A percentile compares a stretch with the other conserved stretches of the same genome.
Evolutionary conservation across 768 basidiomycete genomes (phyloP).

Genomic region (Suillus weaverae): DNA sequence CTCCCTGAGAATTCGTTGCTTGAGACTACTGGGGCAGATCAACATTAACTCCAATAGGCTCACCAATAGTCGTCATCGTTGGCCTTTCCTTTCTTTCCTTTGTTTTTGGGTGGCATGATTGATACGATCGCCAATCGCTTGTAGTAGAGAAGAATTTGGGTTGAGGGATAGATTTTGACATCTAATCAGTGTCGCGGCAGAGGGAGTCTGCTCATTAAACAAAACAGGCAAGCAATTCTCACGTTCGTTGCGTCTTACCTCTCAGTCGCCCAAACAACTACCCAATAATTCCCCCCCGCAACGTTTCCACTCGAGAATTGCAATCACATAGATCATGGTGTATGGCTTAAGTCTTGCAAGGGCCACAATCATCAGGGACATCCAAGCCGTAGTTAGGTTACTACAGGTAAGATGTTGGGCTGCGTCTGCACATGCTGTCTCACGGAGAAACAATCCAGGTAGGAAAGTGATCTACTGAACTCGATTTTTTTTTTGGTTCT

Average conservation of each 20-base stretch:
- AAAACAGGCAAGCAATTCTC: neutral
- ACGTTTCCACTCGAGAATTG: neutral
- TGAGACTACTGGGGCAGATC: constrained; percentile 16
- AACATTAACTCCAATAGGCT: constrained; percentile 19
- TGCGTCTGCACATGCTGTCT: constrained; percentile 26
- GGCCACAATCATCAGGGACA: constrained; percentile 31
- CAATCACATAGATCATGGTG: neutral
- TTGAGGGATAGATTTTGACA: neutral
- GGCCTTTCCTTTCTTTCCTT: constrained; percentile 88
- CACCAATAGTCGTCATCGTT: constrained; percentile 82
- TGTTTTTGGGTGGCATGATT: constrained; percentile 57
- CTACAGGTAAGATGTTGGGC: constrained; percentile 8
- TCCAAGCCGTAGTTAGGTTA: constrained; percentile 4
- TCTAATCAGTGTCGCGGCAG: constrained; percentile 1
- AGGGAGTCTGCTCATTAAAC: neutral
- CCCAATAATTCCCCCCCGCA: neutral
- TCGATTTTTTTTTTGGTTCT: constrained; percentile 25
- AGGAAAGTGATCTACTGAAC: constrained; percentile 36
- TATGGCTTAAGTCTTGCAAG: constrained; percentile 37
- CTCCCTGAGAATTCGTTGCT: constrained; percentile 46
- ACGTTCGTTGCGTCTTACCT: neutral
- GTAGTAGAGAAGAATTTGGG: constrained; percentile 1
- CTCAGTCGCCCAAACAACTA: too few relatives aligned
- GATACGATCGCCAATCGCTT: constrained; percentile 1
- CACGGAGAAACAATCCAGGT: constrained; percentile 33